Evolutionary conservation across 371 early-diverging fungal genomes (phyloP).

Genomic region (Basidiobolus meristosporus): DNA sequence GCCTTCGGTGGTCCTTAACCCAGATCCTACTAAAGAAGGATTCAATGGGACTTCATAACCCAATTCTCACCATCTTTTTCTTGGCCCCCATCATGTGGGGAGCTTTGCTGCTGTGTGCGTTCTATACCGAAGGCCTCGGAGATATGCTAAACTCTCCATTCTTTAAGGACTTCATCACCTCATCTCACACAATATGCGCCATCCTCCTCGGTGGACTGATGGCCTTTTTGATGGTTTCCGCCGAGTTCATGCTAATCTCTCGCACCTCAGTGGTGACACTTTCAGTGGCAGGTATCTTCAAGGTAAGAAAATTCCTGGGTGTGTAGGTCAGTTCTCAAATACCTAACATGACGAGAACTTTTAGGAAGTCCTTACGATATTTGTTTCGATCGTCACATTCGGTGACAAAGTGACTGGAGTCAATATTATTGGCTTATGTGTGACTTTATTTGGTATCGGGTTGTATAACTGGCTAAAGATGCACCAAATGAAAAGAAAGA

Average conservation of each 20-base stretch:
- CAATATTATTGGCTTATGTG: conserved; percentile 45
- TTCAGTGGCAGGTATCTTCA: conserved; percentile 75
- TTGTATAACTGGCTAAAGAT: conserved; percentile 34
- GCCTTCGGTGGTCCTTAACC: conserved; percentile 66
- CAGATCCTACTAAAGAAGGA: conserved; percentile 57
- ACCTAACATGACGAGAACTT: no score
- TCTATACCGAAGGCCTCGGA: no score
- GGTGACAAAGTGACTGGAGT: conserved; percentile 44
- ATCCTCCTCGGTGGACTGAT: conserved; percentile 59
- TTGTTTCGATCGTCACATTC: conserved; percentile 38
- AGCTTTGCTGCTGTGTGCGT: no score
- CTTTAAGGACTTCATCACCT: no score
- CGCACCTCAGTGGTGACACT: conserved; percentile 70
- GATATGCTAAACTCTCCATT: no score
- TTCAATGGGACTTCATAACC: no score
- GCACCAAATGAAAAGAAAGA: no score
- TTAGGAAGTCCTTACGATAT: conserved; percentile 51
- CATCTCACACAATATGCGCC: conserved; percentile 20
- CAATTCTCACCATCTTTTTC: no score
- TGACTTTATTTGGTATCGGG: conserved; percentile 52
- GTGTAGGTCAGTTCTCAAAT: no score
- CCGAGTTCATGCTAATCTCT: conserved; percentile 65
- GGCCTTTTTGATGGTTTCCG: conserved; percentile 72
- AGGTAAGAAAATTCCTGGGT: no score
- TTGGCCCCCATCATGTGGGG: no score